Evolutionary conservation across 108 stramenopile species (phyloP), one percentile per base, ranked within the genome.

Genomic region (Tribonema minus): DNA sequence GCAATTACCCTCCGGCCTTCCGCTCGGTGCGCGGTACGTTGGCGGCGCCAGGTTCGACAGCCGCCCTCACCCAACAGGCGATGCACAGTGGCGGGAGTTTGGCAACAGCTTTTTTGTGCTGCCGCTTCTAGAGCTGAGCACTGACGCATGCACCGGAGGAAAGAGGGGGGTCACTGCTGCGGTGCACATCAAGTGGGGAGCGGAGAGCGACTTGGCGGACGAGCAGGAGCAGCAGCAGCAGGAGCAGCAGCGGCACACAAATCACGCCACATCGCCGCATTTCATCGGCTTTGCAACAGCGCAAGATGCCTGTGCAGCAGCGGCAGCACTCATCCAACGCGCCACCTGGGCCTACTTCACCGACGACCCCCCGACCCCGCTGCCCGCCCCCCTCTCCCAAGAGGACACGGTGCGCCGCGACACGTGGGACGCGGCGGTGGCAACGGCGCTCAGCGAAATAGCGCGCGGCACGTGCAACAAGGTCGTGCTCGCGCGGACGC

Each of bases 401-500:
- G 20, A 20, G 9, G 46, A 54, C 46, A 15, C 46, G 46, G 15
- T 20, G 9, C 46, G 20, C 9, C 9, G 46, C 9, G 46, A 9
- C 9, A 20, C 9, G 9, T 67, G 67, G 67, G 32, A 67, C 39
- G 39, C 30, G 26, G 67, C 32, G 2, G 33, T 67, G 20, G 38
- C n/a, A 6, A 67, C n/a, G 37, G 67, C 39, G 25, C 67, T 67
- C 2, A 6, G 9, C 5, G 67, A 30, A 23, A 67, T 67, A 26
- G 20, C n/a, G 20, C 23, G 4, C 35, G 61, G n/a, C 36, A 68
- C 30, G 67, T 78, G 67, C 59, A 58, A 31, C 0, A 78, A 78
- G 39, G 76, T 78, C n/a, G 68, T 69, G 27, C 59, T 78, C 1
- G 76, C 76, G 15, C 76, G 76, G 2, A 67, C 68, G 29, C 60